Evolutionary conservation across 768 basidiomycete genomes (phyloP).

Genomic region (Lactarius quietus): DNA sequence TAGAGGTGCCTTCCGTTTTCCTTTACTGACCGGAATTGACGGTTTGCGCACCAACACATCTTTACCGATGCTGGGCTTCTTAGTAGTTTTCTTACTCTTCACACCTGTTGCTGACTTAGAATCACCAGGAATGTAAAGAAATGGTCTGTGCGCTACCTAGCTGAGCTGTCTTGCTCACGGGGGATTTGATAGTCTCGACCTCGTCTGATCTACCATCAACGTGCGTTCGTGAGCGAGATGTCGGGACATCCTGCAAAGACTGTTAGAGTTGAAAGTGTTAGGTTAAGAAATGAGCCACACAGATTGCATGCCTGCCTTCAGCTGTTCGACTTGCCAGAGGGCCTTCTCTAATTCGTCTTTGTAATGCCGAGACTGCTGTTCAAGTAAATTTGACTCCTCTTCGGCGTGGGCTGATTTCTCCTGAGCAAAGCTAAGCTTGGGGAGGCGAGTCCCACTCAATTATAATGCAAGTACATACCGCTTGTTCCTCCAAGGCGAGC

Average conservation of each 20-base stretch:
- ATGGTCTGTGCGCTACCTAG: not conserved
- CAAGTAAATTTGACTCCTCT: slow-evolving; percentile 21
- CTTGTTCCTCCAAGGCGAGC: slow-evolving; percentile 16
- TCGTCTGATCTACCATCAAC: not conserved
- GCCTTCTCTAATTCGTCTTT: slow-evolving; percentile 25
- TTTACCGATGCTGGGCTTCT: slow-evolving; percentile 24
- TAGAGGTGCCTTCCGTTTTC: slow-evolving; percentile 38
- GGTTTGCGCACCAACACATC: slow-evolving; percentile 7
- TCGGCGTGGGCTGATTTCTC: slow-evolving; percentile 30
- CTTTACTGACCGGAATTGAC: slow-evolving; percentile 28
- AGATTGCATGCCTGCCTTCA: slow-evolving; percentile 4
- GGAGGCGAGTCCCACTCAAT: not conserved
- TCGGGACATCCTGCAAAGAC: not conserved
- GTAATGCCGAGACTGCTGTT: slow-evolving; percentile 19
- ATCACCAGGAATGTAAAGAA: not conserved
- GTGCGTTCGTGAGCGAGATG: slow-evolving; percentile 4
- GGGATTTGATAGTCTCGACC: not conserved
- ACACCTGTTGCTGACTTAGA: not conserved
- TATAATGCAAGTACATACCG: not conserved
- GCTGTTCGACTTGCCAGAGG: slow-evolving; percentile 26
- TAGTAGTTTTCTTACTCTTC: slow-evolving; percentile 15
- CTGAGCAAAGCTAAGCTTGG: slow-evolving; percentile 4
- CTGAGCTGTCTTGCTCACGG: not conserved
- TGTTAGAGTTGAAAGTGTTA: not conserved
- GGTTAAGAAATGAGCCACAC: not conserved